Conservation (phyloP, 495 filamentous ascomycete species). For the Letharia columbiana region DNA sequence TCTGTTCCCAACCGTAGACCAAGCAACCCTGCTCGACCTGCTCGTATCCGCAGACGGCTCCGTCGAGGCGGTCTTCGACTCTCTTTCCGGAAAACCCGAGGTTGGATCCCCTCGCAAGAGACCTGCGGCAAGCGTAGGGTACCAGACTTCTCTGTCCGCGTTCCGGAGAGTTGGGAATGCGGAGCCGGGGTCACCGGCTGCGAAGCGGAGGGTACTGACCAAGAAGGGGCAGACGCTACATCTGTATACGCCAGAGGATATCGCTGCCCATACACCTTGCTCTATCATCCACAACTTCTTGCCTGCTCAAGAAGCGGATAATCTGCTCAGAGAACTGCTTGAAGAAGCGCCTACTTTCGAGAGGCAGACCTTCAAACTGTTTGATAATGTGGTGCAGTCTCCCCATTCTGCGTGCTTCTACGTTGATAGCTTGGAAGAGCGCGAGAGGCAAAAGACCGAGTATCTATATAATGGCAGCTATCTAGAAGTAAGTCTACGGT, state of each 20-base stretch:
- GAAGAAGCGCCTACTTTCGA: constrained; percentile 67
- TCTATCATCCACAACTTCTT: constrained; percentile 90
- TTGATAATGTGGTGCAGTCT: constrained; percentile 71
- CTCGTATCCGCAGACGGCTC: constrained; percentile 71
- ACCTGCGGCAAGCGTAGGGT: constrained; percentile 29
- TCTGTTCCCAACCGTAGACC: constrained; percentile 53
- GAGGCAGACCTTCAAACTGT: constrained; percentile 69
- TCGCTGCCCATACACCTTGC: constrained; percentile 75
- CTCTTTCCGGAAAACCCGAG: constrained; percentile 36
- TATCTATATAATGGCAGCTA: constrained; percentile 77
- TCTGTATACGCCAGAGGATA: constrained; percentile 68
- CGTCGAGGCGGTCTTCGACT: constrained; percentile 51
- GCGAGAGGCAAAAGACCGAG: constrained; percentile 55
- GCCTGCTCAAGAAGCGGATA: constrained; percentile 56
- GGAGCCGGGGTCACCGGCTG: background rate
- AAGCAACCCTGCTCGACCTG: constrained; percentile 64
- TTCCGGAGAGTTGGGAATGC: constrained; percentile 11
- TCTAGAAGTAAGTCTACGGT: constrained; percentile 40
- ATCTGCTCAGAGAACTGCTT: constrained; percentile 66
- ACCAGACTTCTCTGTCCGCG: constrained; percentile 49
- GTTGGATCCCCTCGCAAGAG: constrained; percentile 32
- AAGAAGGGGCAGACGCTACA: constrained; percentile 76
- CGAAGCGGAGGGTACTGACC: constrained; percentile 43
- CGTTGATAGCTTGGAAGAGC: constrained; percentile 57
- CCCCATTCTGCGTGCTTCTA: constrained; percentile 79